Evolutionary conservation across 345 rosid species (phyloP).

Genomic region (Litchi chinensis): DNA sequence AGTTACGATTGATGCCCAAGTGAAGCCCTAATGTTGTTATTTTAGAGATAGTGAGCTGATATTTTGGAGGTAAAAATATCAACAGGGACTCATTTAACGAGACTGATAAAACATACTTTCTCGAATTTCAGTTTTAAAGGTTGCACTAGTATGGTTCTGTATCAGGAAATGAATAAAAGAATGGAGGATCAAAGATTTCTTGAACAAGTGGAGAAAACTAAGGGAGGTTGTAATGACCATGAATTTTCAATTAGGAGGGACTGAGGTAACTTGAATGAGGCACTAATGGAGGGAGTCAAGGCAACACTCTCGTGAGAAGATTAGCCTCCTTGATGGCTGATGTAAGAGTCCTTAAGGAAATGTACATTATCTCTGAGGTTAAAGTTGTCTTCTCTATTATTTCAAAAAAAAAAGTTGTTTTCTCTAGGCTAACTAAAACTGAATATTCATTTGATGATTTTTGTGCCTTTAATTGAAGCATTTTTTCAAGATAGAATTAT

Average conservation of each 20-base stretch:
- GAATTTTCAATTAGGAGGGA: neutral
- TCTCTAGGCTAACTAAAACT: neutral
- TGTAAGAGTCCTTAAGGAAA: neutral
- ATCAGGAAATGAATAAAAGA: neutral
- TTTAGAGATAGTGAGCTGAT: neutral
- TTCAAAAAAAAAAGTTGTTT: no score
- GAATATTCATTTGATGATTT: neutral
- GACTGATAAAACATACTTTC: neutral
- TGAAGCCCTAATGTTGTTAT: neutral
- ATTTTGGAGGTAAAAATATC: neutral
- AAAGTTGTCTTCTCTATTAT: neutral
- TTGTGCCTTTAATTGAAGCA: neutral
- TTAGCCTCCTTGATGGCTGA: constrained; percentile 1
- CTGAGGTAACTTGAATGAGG: neutral
- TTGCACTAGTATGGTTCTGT: neutral
- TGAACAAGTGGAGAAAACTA: neutral
- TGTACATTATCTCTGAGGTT: neutral
- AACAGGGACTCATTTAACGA: neutral
- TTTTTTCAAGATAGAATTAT: neutral
- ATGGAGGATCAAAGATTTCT: neutral
- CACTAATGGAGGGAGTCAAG: neutral
- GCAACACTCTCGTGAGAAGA: neutral
- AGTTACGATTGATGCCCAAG: neutral
- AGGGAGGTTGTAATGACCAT: neutral
- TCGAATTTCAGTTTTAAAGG: neutral